A percentile compares a stretch with the other conserved stretches of the same genome.
These are phyloP conservation scores for Peltaster fructicola DNA, from an alignment of 2,329 filamentous ascomycete genomes.

Conservation along the genomic window DNA sequence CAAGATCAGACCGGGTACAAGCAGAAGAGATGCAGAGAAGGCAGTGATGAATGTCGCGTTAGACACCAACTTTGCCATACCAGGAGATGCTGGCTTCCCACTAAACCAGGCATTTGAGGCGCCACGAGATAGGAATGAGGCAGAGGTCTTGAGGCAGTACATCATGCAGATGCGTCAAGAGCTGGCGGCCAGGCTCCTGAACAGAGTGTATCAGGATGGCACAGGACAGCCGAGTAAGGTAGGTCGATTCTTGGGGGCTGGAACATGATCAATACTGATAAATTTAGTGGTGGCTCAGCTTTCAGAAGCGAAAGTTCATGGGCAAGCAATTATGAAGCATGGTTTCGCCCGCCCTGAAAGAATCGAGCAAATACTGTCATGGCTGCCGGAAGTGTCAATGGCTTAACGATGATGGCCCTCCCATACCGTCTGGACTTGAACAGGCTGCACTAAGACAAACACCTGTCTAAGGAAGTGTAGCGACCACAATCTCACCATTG, in stretches of 20 bases:
- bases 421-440: no score
- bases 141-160: constrained; percentile 75
- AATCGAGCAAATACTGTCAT: no score
- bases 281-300: constrained; percentile 86
- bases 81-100: constrained; percentile 82
- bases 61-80: constrained; percentile 82
- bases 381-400: no score
- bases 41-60: constrained; percentile 81
- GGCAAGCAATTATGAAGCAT: constrained; percentile 51
- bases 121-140: constrained; percentile 70
- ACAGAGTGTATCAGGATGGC: constrained; percentile 67
- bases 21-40: constrained; percentile 48
- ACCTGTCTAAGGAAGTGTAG: no score
- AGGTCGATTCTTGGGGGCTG: constrained; percentile 8
- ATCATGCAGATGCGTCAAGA: constrained; percentile 88
- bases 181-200: constrained; percentile 63
- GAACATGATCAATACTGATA: neutral
- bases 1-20: constrained; percentile 66
- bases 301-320: constrained; percentile 99
- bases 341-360: no score
- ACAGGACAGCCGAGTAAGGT: constrained; percentile 45
- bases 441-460: no score
- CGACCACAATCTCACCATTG: no score
- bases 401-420: no score
- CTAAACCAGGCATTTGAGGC: constrained; percentile 94